Conservation (phyloP, 345 rosid species). For the Murraya koenigii region DNA sequence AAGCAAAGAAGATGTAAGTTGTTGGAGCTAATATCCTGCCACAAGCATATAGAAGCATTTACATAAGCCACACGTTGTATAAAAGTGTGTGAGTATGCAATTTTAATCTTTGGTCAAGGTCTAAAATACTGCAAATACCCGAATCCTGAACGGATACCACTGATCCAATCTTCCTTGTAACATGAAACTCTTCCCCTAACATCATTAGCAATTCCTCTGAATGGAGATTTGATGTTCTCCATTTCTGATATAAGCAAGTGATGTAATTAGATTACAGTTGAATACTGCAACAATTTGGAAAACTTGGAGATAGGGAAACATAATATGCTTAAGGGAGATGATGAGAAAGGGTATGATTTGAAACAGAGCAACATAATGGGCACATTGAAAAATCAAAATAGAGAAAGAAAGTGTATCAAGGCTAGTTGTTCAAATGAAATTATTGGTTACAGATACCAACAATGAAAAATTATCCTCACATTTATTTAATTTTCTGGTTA, state of each 20-base stretch:
- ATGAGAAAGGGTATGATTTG: background rate
- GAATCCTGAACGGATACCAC: conserved; percentile 52
- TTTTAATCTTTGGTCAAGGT: background rate
- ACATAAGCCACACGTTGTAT: background rate
- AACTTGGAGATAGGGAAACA: background rate
- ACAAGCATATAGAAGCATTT: background rate
- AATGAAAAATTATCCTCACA: background rate
- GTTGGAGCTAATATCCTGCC: conserved; percentile 77
- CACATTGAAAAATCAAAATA: background rate
- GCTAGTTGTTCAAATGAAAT: too few species aligned
- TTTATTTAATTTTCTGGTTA: background rate
- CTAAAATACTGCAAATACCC: conserved; percentile 27
- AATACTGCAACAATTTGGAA: background rate
- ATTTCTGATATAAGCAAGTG: conserved; percentile 24
- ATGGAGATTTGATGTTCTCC: conserved; percentile 41
- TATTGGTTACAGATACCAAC: background rate
- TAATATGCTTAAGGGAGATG: background rate
- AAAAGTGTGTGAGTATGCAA: background rate
- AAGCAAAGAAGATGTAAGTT: conserved; percentile 79
- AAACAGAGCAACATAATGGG: background rate
- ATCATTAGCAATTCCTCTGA: conserved; percentile 52
- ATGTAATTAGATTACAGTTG: background rate
- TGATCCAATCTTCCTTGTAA: conserved; percentile 69
- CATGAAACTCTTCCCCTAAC: conserved; percentile 54
- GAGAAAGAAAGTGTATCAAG: background rate